Evolutionary conservation across 2,329 filamentous ascomycete genomes (phyloP), one percentile per base, ranked within the genome.

Genomic region (Fusarium guadeloupense): DNA sequence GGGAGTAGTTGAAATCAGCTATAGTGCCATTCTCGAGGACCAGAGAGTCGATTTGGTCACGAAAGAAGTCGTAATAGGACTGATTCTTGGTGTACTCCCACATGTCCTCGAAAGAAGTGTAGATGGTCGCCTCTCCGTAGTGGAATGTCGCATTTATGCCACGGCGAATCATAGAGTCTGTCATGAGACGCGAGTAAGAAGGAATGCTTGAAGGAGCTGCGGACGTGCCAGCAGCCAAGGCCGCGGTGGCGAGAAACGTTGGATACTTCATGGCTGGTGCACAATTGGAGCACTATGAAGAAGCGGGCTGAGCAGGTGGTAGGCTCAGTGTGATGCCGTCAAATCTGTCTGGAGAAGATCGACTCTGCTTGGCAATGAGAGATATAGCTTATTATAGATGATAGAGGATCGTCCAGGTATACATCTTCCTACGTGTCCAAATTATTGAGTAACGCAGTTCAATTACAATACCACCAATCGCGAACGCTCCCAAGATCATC

Each of bases 91-190:
- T 78, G 10, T 74, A 64, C 6, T 76, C 76, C 34, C 79, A 80
- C 5, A 79, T 77, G 25, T 77, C 76, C 60, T 82, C 78, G 26
- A 83, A 73, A 2, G 77, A 80, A n/a, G 77, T 76, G 60, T 82
- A 81, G 6, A 84, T 72, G 6, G 81, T 79, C 3, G 77, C 78
- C 53, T 80, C 71, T 17, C 76, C 76, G 61, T 83, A 83, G 54
- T 75, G 71, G 44, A 75, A 75, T 10, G 75, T 76, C 0, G 77
- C 68, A 6, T 70, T 53, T 4, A 81, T 74, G 21, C 74, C 73
- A 62, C 74, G 72, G 54, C 71, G 66, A 46, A 83, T 78, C 64
- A 81, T 80, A 3, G 81, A 83, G 46, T 81, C 75, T 8, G 81
- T 77, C 75, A 83, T 77, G 69, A 69, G 72, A 9, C 65, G 51